Percentiles rank a stretch among this genome's conserved stretches.
phyloP scores from a whole-genome alignment of 768 basidiomycete species.

The Leucogyrophana mollusca region DNA sequence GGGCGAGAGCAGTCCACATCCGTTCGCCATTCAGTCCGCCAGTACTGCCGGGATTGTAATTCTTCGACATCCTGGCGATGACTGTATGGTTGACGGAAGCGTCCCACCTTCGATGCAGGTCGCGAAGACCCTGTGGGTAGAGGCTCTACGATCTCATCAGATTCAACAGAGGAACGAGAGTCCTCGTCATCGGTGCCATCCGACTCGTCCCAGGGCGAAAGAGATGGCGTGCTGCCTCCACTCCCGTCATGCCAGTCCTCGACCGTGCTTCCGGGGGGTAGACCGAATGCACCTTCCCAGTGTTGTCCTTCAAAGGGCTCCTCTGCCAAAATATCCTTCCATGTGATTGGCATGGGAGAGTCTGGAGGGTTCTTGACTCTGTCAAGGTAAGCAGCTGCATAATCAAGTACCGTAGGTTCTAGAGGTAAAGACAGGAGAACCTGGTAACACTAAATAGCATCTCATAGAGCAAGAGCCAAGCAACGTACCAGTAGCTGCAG shows the following conservation, averaged over 20 bases:
- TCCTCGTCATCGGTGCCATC: slow-evolving; percentile 35
- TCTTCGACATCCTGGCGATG: slow-evolving; percentile 61
- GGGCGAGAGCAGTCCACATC: slow-evolving; percentile 39
- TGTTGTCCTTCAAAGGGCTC: slow-evolving; percentile 87
- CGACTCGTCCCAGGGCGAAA: slow-evolving; percentile 64
- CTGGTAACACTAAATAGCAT: slow-evolving; percentile 30
- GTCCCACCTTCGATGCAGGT: not conserved
- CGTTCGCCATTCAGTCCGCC: slow-evolving; percentile 64
- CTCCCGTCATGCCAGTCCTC: slow-evolving; percentile 45
- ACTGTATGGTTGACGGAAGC: slow-evolving; percentile 36
- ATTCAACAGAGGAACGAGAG: not conserved
- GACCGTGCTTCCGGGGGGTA: slow-evolving; percentile 46
- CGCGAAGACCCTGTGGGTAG: not conserved
- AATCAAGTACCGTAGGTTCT: slow-evolving; percentile 42
- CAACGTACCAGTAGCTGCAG: slow-evolving; percentile 65
- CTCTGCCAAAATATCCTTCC: slow-evolving; percentile 77
- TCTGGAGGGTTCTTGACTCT: slow-evolving; percentile 42
- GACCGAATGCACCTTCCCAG: slow-evolving; percentile 73
- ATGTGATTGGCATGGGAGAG: slow-evolving; percentile 49
- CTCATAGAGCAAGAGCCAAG: not conserved
- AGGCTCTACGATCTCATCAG: slow-evolving; percentile 1
- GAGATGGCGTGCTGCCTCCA: slow-evolving; percentile 61
- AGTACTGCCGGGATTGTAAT: slow-evolving; percentile 66
- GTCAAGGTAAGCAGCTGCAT: slow-evolving; percentile 56
- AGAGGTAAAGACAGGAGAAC: slow-evolving; percentile 57